phyloP scores from a whole-genome alignment of 2,329 filamentous ascomycete species.

The Curvularia sp. region DNA sequence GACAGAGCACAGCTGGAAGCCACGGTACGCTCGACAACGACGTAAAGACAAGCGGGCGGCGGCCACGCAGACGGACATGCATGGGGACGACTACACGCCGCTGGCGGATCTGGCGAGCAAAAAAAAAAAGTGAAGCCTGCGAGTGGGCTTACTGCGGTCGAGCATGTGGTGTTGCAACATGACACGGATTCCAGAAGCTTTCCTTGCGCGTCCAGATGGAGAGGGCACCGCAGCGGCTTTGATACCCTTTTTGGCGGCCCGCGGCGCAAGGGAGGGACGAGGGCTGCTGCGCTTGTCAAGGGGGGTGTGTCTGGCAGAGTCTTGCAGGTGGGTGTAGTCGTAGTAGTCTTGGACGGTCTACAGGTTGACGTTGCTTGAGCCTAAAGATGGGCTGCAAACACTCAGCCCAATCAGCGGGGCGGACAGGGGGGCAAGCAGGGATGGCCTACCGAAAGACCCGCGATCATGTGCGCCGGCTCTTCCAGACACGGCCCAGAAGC shows the following conservation, averaged over 20 bases:
- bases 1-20: constrained; percentile 13
- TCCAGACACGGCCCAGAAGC: constrained; percentile 36
- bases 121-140: constrained; percentile 16
- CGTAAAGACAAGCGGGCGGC: constrained; percentile 2
- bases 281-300: constrained; percentile 31
- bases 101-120: constrained; percentile 23
- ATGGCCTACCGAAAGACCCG: constrained; percentile 27
- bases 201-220: constrained; percentile 38
- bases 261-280: constrained; percentile 31
- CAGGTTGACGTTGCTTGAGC: constrained; percentile 50
- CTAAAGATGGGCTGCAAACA: constrained; percentile 48
- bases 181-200: constrained; percentile 47
- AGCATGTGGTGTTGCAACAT: constrained; percentile 37
- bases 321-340: constrained; percentile 43
- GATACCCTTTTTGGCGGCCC: constrained; percentile 39
- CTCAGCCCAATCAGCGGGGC: constrained; percentile 45
- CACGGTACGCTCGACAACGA: constrained; percentile 19
- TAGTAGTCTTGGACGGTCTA: constrained; percentile 45
- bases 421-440: constrained; percentile 43
- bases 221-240: constrained; percentile 43
- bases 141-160: constrained; percentile 33
- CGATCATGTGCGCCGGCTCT: constrained; percentile 44
- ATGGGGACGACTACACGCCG: constrained; percentile 24
- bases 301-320: constrained; percentile 33
- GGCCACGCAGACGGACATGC: constrained; percentile 18